Evolutionary conservation across 1,284 basidiomycete genomes (phyloP).

Genomic region (Boletus sp.): DNA sequence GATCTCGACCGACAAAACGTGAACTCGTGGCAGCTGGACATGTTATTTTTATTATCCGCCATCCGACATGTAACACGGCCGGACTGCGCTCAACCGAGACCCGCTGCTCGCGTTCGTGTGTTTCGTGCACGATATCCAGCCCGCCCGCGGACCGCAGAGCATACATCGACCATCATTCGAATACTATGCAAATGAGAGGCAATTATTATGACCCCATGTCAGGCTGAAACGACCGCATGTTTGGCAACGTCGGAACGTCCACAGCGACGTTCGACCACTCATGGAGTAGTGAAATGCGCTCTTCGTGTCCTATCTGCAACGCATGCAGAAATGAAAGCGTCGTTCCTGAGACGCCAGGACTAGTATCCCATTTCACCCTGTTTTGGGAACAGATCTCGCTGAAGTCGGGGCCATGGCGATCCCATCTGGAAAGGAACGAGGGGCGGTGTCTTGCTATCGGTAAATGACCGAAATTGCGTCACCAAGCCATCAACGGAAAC

Average conservation of each 20-base stretch:
- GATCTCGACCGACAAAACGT: neutral
- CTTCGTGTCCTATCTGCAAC: neutral
- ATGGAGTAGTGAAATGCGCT: neutral
- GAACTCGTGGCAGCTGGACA: constrained; percentile 11
- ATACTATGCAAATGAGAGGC: constrained; percentile 9
- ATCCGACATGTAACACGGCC: constrained; percentile 6
- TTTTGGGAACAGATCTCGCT: constrained; percentile 18
- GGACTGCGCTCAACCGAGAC: constrained; percentile 5
- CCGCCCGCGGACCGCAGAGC: constrained; percentile 14
- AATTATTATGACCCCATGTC: constrained; percentile 9
- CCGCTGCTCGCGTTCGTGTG: constrained; percentile 20
- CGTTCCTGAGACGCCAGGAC: constrained; percentile 5
- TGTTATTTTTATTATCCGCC: neutral
- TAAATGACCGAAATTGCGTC: constrained; percentile 28
- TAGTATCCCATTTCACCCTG: neutral
- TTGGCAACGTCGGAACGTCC: constrained; percentile 3
- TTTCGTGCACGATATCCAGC: constrained; percentile 26
- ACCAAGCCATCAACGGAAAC: constrained; percentile 16
- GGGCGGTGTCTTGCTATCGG: constrained; percentile 9
- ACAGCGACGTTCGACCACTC: neutral
- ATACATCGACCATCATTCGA: neutral
- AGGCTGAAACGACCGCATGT: constrained; percentile 18
- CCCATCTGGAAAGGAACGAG: constrained; percentile 15
- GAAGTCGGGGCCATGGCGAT: constrained; percentile 17
- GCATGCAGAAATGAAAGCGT: neutral